Evolutionary conservation across 495 filamentous ascomycete genomes (phyloP).

Genomic region (Daldinia childiae): DNA sequence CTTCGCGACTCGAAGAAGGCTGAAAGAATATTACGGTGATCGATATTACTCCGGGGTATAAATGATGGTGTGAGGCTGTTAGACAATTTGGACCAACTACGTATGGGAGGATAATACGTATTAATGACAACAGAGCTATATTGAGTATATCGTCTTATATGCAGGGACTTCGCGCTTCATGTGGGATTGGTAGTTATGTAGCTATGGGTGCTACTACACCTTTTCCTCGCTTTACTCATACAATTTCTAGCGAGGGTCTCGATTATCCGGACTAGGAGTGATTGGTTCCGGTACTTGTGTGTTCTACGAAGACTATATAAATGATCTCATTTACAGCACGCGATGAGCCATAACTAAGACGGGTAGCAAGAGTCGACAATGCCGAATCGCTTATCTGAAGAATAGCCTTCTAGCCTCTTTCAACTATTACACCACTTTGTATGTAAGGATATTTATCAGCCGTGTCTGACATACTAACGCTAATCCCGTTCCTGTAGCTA

Average conservation of each 20-base stretch:
- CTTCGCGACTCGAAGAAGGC: neutral
- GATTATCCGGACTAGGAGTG: conserved; percentile 2
- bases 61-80: conserved; percentile 3
- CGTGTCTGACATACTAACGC: conserved; percentile 3
- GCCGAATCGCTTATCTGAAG: conserved; percentile 12
- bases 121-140: neutral
- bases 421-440: neutral
- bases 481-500: neutral
- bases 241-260: neutral
- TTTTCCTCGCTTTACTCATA: neutral
- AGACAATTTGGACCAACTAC: neutral
- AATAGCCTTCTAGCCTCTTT: neutral
- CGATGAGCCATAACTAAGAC: neutral
- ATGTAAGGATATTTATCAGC: conserved; percentile 24
- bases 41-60: neutral
- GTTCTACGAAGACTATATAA: neutral
- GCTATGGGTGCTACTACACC: neutral
- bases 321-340: conserved; percentile 6
- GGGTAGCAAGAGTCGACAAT: neutral
- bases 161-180: neutral
- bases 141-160: conserved; percentile 4
- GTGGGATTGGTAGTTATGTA: neutral
- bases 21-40: neutral
- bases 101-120: neutral
- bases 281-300: neutral